Conservation (phyloP, 371 early-diverging fungal genomes). For the Basidiobolus meristosporus region DNA sequence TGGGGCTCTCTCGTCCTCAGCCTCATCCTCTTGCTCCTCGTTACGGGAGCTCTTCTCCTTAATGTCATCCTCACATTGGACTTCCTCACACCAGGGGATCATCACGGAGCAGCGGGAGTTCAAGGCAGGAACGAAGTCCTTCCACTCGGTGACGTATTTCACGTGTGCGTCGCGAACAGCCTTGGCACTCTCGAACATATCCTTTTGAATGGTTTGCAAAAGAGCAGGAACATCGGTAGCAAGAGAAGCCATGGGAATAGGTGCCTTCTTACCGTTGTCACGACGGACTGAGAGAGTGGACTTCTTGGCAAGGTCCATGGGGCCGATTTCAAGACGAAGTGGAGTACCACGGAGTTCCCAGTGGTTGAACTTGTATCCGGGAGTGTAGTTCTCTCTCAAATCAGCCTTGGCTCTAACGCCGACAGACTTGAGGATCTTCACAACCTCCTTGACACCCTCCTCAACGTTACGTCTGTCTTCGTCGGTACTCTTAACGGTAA, state of each 20-base stretch:
- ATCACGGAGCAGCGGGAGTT: conserved; percentile 77
- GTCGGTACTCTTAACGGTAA: conserved; percentile 68
- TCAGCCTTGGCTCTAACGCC: conserved; percentile 87
- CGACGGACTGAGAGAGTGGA: conserved; percentile 77
- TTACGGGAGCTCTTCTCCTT: conserved; percentile 73
- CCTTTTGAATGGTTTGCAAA: conserved; percentile 75
- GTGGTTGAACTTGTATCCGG: conserved; percentile 99
- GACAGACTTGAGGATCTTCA: conserved; percentile 43
- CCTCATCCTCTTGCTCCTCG: conserved; percentile 44
- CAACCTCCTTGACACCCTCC: conserved; percentile 47
- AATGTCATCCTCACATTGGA: conserved; percentile 91
- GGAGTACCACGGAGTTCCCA: conserved; percentile 99
- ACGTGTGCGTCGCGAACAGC: conserved; percentile 57
- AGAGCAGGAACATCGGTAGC: conserved; percentile 31
- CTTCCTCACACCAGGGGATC: conserved; percentile 94
- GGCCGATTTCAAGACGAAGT: conserved; percentile 95
- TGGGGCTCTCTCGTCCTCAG: conserved; percentile 86
- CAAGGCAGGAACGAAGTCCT: conserved; percentile 81
- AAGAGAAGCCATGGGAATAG: conserved; percentile 44
- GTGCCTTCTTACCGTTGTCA: conserved; percentile 53
- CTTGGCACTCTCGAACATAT: conserved; percentile 86
- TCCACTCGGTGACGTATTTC: conserved; percentile 63
- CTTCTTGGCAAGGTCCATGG: conserved; percentile 81
- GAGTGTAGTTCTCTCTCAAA: conserved; percentile 78
- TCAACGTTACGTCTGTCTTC: conserved; percentile 45